These are phyloP conservation scores for Monilinia aucupariae DNA, from an alignment of 2,329 filamentous ascomycete genomes.

Conservation along the genomic window DNA sequence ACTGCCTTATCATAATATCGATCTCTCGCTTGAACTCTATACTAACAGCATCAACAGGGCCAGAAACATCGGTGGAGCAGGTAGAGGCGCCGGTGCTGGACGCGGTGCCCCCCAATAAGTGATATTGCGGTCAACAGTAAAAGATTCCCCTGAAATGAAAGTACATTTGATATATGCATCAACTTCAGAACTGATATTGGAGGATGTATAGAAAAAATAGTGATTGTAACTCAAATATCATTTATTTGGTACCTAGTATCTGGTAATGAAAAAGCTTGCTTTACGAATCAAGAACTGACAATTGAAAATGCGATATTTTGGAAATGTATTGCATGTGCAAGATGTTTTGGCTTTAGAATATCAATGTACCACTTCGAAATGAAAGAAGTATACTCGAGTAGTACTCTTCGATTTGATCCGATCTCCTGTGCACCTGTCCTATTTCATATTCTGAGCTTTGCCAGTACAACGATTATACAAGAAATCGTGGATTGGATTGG, in stretches of 20 bases:
- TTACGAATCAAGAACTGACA: no score
- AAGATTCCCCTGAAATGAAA: conserved; percentile 7
- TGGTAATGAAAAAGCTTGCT: not conserved
- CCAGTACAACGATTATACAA: no score
- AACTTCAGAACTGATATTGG: not conserved
- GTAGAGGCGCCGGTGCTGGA: conserved; percentile 14
- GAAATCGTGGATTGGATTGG: no score
- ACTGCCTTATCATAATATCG: not conserved
- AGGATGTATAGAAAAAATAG: not conserved
- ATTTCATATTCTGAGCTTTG: no score
- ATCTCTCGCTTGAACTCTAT: not conserved
- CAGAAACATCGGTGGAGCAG: conserved; percentile 14
- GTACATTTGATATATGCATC: not conserved
- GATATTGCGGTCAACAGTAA: not conserved
- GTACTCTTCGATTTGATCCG: no score
- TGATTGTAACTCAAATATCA: not conserved
- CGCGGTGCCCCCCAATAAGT: conserved; percentile 10
- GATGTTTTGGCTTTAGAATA: no score
- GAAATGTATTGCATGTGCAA: no score
- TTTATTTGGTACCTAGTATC: not conserved
- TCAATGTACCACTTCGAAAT: no score
- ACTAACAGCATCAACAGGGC: conserved; percentile 11
- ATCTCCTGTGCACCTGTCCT: no score
- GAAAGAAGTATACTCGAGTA: no score
- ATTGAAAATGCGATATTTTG: no score